Evolutionary conservation across 352 stramenopile species (phyloP).

Genomic region (Phytophthora gonapodyides): DNA sequence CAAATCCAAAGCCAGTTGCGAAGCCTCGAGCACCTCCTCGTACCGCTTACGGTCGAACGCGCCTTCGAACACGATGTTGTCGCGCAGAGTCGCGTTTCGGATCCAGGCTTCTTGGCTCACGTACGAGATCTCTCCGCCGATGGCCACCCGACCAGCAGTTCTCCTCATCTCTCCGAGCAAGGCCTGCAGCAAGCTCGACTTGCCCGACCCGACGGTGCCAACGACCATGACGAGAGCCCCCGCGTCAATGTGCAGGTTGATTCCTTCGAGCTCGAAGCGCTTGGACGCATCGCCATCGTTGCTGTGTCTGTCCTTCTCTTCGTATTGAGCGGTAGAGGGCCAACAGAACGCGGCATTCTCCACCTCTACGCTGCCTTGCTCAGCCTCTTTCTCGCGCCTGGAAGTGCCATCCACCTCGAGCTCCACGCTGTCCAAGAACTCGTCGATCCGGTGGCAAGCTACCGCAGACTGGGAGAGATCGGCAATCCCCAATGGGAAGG

Average conservation of each 20-base stretch:
- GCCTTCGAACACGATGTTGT: conserved; percentile 51
- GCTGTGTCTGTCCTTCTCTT: too few species aligned
- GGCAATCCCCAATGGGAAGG: conserved; percentile 31
- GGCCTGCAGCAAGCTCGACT: conserved; percentile 51
- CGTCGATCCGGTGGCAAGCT: conserved; percentile 33
- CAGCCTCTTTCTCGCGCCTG: too few species aligned
- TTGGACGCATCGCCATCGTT: not conserved
- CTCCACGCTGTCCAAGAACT: not conserved
- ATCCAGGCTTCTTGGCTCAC: conserved; percentile 92
- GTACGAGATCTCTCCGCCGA: conserved; percentile 60
- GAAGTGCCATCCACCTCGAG: too few species aligned
- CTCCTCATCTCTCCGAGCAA: conserved; percentile 49
- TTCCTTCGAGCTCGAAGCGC: conserved; percentile 31
- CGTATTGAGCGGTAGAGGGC: too few species aligned
- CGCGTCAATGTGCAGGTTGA: conserved; percentile 57
- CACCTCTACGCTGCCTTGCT: too few species aligned
- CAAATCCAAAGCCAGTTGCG: conserved; percentile 83
- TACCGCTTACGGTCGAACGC: conserved; percentile 26
- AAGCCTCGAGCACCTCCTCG: conserved; percentile 59
- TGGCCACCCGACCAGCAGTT: conserved; percentile 12
- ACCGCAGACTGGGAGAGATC: conserved; percentile 30
- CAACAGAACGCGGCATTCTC: too few species aligned
- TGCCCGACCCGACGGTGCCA: conserved; percentile 43
- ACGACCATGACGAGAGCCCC: conserved; percentile 55
- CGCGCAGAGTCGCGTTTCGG: conserved; percentile 78